Percentiles rank a stretch among this genome's conserved stretches.
Conservation (phyloP, 2,329 filamentous ascomycete genomes). For the Colletotrichum euphorbiae region DNA sequence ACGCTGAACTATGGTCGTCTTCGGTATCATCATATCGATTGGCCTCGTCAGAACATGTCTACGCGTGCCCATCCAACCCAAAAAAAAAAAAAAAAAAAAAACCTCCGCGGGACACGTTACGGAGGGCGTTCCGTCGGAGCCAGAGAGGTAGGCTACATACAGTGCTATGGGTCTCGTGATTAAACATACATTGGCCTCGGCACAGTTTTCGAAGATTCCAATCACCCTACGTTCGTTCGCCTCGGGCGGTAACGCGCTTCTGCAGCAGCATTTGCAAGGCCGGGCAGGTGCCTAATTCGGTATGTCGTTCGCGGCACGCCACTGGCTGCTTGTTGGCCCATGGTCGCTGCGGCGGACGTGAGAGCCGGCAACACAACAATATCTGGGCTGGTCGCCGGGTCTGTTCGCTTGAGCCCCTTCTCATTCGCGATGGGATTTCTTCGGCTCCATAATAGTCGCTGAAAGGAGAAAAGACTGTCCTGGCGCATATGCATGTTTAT, state of each 20-base stretch:
- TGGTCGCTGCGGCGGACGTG: background rate
- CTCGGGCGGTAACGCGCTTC: background rate
- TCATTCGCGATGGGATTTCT: background rate
- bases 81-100: too few relatives aligned
- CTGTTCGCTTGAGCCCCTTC: too few relatives aligned
- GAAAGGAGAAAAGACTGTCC: background rate
- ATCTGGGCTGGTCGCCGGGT: background rate
- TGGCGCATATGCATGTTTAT: constrained; percentile 5
- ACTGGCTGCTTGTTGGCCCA: background rate
- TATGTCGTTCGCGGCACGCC: background rate
- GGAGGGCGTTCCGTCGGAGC: too few relatives aligned
- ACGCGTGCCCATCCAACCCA: too few relatives aligned
- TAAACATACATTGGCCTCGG: too few relatives aligned
- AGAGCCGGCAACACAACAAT: background rate
- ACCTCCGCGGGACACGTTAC: too few relatives aligned
- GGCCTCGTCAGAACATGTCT: too few relatives aligned
- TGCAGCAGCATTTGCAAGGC: background rate
- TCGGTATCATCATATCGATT: too few relatives aligned
- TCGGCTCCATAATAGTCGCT: background rate
- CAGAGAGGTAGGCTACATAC: too few relatives aligned
- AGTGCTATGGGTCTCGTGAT: background rate
- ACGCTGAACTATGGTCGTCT: too few relatives aligned
- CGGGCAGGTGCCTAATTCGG: background rate
- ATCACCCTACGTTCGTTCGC: too few relatives aligned
- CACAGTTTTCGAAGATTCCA: too few relatives aligned